Percentiles rank a stretch among this genome's conserved stretches.
phyloP scores from a whole-genome alignment of 2,329 filamentous ascomycete genomes.

The Paecilomyces formosus region DNA sequence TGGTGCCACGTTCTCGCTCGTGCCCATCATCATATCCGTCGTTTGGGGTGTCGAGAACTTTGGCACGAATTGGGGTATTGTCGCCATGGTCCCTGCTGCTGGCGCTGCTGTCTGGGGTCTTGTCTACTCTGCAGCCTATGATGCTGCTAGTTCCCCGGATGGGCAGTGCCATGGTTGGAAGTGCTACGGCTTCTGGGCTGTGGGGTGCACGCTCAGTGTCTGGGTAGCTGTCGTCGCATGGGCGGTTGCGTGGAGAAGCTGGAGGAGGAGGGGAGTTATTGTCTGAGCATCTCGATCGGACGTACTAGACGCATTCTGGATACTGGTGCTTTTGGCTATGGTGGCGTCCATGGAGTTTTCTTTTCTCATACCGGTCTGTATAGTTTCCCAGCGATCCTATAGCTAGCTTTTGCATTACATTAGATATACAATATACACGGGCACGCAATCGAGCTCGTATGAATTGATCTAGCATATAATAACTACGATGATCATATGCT shows the following conservation, averaged over 20 bases:
- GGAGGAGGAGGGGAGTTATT: slow-evolving; percentile 68
- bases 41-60: slow-evolving; percentile 99
- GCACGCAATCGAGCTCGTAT: neutral
- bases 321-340: neutral
- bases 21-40: slow-evolving; percentile 88
- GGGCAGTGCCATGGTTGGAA: slow-evolving; percentile 70
- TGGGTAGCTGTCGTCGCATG: slow-evolving; percentile 69
- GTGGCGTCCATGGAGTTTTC: neutral
- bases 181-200: slow-evolving; percentile 89
- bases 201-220: slow-evolving; percentile 62
- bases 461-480: neutral
- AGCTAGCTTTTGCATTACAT: neutral
- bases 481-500: neutral
- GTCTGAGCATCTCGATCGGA: slow-evolving; percentile 34
- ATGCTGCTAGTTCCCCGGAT: slow-evolving; percentile 29
- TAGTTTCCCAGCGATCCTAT: neutral
- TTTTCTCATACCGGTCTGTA: neutral
- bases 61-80: slow-evolving; percentile 94
- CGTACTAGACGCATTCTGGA: neutral
- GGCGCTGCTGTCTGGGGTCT: slow-evolving; percentile 87
- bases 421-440: neutral
- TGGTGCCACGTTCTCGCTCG: slow-evolving; percentile 81
- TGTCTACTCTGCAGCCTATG: slow-evolving; percentile 60
- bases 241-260: slow-evolving; percentile 77
- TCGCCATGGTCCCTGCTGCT: slow-evolving; percentile 81